Base-by-base conservation (phyloP, 1,284 basidiomycete species). In the Vanrija humicola region DNA sequence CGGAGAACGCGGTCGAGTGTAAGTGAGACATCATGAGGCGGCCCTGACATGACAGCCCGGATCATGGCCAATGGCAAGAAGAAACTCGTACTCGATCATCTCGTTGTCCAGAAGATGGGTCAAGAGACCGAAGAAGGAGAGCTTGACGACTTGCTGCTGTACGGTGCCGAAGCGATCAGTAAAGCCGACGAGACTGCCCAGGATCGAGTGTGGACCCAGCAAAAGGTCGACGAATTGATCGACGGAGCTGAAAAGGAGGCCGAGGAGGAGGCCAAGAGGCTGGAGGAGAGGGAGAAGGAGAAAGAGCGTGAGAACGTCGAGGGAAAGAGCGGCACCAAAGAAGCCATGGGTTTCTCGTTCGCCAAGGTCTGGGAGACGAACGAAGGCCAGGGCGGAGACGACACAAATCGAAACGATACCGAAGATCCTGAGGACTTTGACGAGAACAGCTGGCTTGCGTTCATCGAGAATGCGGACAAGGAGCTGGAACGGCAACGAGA, bases 51-150 rank as follows among this genome's bases (percentile, higher is more conserved):
- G 9, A 1, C 64, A 92, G 91, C 91, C 67, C 85, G 86, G 46
- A 95, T 93, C 64, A 83, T 93, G 75, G 86, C 89, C 74, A 84
- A 85, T 18, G 89, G 89, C 28, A 93, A 93, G 79, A 89, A 89
- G 78, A 95, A 94, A 73, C 82, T 94, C 42, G 86, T 90, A 7
- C 79, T 95, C 5, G 91, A 94, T 67, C 91, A 95, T 76, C 79
- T 95, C 15, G 93, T 95, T 57, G 91, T 77, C 5, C 91, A 94
- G 76, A 90, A 90, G 72, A 90, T 94, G 84, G 88, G 90, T 63
- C 83, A 86, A 56, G 84, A 87, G 50, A 87, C 87, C 46, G 84
- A 84, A 28, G 83, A 81, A 23, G 81, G 84, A 52, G 85, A 87
- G 62, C 83, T 91, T 63, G 83, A 86, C 67, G 89, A 87, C 2